Evolutionary conservation across 352 stramenopile species (phyloP).

Genomic region (Phytophthora sp.): DNA sequence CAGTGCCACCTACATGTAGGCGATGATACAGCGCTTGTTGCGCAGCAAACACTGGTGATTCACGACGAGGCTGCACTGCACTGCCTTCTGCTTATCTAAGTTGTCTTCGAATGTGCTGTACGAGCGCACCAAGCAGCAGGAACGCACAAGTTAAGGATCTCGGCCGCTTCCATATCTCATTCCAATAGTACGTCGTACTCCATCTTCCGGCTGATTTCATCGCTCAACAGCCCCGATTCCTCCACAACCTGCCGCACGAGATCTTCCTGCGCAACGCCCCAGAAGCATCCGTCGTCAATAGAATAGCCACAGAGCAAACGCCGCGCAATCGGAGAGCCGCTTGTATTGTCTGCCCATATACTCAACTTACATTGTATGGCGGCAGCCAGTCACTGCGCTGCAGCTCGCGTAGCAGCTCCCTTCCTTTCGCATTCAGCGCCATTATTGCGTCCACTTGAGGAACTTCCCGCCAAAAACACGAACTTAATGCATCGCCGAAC

Average conservation of each 20-base stretch:
- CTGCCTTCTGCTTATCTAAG: conserved; percentile 62
- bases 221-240: conserved; percentile 66
- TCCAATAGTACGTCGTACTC: conserved; percentile 36
- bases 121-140: conserved; percentile 5
- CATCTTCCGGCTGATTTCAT: conserved; percentile 82
- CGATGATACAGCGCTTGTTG: conserved; percentile 90
- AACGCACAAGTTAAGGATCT: not conserved
- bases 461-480: conserved; percentile 26
- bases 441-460: no score
- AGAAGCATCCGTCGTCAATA: conserved; percentile 4
- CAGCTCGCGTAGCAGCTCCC: conserved; percentile 90
- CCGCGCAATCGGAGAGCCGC: not conserved
- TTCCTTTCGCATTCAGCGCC: conserved; percentile 78
- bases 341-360: conserved; percentile 8
- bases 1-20: conserved; percentile 75
- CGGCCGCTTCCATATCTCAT: not conserved
- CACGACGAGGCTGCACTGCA: conserved; percentile 85
- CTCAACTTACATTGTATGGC: conserved; percentile 84
- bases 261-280: conserved; percentile 66
- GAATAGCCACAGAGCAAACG: not conserved
- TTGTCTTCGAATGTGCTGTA: conserved; percentile 63
- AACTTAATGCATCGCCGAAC: conserved; percentile 1
- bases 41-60: conserved; percentile 90
- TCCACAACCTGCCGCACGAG: conserved; percentile 82
- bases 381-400: conserved; percentile 92